Conservation (phyloP, 495 filamentous ascomycete genomes). For the Penicillium herquei region DNA sequence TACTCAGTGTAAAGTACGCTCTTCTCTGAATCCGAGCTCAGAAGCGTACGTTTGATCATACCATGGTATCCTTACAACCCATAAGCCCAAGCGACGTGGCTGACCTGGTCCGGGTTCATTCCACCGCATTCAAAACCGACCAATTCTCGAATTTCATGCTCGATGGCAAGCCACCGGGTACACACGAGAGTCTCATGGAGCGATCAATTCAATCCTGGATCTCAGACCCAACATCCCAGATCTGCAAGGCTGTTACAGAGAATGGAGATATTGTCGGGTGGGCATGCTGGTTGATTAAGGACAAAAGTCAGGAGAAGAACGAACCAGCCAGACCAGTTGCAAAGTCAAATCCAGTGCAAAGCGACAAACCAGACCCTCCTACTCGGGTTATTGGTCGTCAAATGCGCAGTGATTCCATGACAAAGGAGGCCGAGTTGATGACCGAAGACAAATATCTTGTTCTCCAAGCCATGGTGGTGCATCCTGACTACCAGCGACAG, state of each 20-base stretch:
- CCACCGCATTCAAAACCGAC: background rate
- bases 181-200: background rate
- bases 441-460: background rate
- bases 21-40: too few relatives aligned
- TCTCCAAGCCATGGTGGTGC: background rate
- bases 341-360: background rate
- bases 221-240: background rate
- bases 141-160: background rate
- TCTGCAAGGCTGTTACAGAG: background rate
- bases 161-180: background rate
- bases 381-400: background rate
- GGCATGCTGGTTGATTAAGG: background rate
- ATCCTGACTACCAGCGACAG: background rate
- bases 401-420: background rate
- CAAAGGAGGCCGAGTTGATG: background rate
- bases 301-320: background rate
- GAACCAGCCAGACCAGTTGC: background rate
- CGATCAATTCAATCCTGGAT: background rate
- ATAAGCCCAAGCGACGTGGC: background rate
- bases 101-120: background rate
- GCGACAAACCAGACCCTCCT: background rate
- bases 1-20: too few relatives aligned
- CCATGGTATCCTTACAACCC: background rate
- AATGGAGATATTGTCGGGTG: background rate
- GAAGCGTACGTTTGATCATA: too few relatives aligned